A percentile compares a stretch with the other conserved stretches of the same genome.
phyloP scores from a whole-genome alignment of 1,139 yeast species.

The Insectozyma bohioensis region DNA sequence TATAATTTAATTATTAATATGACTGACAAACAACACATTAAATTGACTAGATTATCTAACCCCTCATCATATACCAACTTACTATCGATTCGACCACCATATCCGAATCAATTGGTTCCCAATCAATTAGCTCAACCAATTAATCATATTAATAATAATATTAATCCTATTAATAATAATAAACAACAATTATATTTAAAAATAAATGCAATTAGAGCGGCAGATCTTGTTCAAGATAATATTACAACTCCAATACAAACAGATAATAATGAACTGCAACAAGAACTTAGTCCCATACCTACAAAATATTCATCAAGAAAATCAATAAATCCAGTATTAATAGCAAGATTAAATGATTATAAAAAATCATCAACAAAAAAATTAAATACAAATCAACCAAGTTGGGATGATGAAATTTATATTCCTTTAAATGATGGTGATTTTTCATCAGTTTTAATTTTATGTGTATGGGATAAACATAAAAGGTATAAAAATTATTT shows the following conservation, averaged over 20 bases:
- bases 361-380: constrained; percentile 34
- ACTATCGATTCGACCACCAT: too few species aligned
- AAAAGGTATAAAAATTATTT: constrained; percentile 47
- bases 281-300: constrained; percentile 4
- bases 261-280: too few species aligned
- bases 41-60: too few species aligned
- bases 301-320: constrained; percentile 13
- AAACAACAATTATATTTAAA: constrained; percentile 27
- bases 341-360: constrained; percentile 32
- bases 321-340: constrained; percentile 38
- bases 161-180: too few species aligned
- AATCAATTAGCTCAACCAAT: too few species aligned
- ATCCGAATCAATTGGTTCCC: too few species aligned
- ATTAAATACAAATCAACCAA: constrained; percentile 41
- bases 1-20: too few species aligned
- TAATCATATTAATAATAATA: too few species aligned
- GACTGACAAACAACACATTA: too few species aligned
- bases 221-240: constrained; percentile 30
- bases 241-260: constrained; percentile 4
- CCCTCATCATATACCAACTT: too few species aligned
- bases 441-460: constrained; percentile 28
- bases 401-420: constrained; percentile 42
- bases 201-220: constrained; percentile 40
- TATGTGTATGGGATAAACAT: constrained; percentile 50
- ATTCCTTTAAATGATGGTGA: constrained; percentile 33